A percentile compares a stretch with the other conserved stretches of the same genome.
phyloP scores from a whole-genome alignment of 1,284 basidiomycete genomes.

The Sanghuangporus weigelae region DNA sequence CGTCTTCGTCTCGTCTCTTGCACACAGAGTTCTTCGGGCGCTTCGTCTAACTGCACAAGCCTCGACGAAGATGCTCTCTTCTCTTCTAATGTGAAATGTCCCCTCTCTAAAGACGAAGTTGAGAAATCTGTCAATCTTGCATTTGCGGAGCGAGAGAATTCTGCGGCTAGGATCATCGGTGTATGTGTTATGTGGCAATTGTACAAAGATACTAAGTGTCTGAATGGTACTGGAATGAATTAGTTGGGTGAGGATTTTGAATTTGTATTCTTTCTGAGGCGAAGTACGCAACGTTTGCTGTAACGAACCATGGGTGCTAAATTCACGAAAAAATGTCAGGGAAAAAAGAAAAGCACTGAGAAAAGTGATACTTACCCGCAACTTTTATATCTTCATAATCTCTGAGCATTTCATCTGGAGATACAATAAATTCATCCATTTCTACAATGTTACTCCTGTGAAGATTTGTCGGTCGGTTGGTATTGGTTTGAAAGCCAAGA shows the following conservation, averaged over 20 bases:
- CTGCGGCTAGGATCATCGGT: conserved; percentile 53
- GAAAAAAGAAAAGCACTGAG: not conserved
- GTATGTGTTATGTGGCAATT: conserved; percentile 53
- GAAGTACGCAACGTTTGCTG: conserved; percentile 35
- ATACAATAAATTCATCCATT: conserved; percentile 23
- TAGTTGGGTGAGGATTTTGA: not conserved
- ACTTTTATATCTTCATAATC: conserved; percentile 38
- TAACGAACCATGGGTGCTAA: conserved; percentile 49
- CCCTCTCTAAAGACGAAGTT: conserved; percentile 42
- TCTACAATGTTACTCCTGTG: not conserved
- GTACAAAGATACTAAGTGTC: conserved; percentile 47
- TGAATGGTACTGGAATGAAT: conserved; percentile 38
- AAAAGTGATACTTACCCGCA: conserved; percentile 26
- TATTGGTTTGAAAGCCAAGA: not conserved
- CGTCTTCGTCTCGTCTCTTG: conserved; percentile 23
- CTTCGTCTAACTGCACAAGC: conserved; percentile 15
- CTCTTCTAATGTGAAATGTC: conserved; percentile 40
- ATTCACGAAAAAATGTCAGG: not conserved
- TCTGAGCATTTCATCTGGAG: conserved; percentile 36
- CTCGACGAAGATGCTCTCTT: not conserved
- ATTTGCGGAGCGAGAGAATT: conserved; percentile 47
- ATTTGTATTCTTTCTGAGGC: not conserved
- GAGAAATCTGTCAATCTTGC: conserved; percentile 49
- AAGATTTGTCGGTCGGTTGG: not conserved
- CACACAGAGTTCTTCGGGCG: conserved; percentile 2